These are phyloP conservation scores for Rusavskia elegans DNA, from an alignment of 495 filamentous ascomycete species.

Conservation along the genomic window DNA sequence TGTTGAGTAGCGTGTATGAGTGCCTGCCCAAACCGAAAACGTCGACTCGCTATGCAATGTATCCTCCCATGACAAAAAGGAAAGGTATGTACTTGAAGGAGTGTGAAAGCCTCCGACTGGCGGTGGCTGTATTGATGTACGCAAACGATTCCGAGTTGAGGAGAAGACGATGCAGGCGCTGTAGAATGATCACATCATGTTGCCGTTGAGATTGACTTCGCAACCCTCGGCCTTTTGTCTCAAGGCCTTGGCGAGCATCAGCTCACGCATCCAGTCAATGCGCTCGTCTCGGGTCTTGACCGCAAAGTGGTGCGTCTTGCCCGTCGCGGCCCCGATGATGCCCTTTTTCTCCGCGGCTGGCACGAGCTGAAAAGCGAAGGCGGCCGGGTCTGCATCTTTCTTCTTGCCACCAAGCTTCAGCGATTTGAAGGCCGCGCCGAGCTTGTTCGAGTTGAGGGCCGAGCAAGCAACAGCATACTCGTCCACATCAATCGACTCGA, in stretches of 20 bases:
- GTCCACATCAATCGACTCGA: conserved; percentile 84
- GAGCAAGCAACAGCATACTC: conserved; percentile 91
- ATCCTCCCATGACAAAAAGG: background rate
- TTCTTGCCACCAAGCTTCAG: conserved; percentile 48
- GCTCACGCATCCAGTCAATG: conserved; percentile 95
- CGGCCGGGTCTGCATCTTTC: conserved; percentile 33
- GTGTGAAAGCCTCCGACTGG: background rate
- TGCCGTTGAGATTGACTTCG: conserved; percentile 68
- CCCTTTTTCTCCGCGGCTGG: conserved; percentile 50
- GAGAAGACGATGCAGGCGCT: too few species aligned
- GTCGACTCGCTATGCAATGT: conserved; percentile 2
- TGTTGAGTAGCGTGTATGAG: background rate
- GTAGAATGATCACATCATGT: conserved; percentile 39
- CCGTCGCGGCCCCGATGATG: conserved; percentile 21
- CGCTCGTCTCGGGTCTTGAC: conserved; percentile 74
- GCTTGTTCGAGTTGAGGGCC: conserved; percentile 52
- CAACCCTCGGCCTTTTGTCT: conserved; percentile 70
- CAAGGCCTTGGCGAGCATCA: conserved; percentile 89
- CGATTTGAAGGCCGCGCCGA: conserved; percentile 78
- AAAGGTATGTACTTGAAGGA: background rate
- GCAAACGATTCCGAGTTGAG: background rate
- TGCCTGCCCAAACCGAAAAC: background rate
- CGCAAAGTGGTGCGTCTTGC: conserved; percentile 88
- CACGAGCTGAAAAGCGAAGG: conserved; percentile 85
- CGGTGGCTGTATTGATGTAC: background rate